Evolutionary conservation across 1,139 yeast species (phyloP), one percentile per base, ranked within the genome.

Genomic region (Magnusiomyces tetraspermus): DNA sequence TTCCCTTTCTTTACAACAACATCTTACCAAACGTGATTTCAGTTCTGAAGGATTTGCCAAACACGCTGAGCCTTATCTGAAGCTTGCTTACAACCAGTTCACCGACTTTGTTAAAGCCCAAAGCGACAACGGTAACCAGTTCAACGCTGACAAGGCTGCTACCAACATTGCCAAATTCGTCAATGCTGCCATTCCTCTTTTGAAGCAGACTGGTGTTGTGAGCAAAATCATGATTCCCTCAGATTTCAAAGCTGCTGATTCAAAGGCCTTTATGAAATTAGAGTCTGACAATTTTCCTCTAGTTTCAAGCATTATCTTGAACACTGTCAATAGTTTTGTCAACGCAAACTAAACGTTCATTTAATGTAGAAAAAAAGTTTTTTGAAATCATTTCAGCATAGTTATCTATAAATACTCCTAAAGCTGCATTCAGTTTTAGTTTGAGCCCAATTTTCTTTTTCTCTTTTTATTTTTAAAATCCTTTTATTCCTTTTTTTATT

Each of bases 81-180:
- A 45, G 24, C 24, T 31, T 21, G 37, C 48, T 4, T 33, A 45
- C 26, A 23, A 21, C 2, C 40, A 45, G 24, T 45, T 45, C 48
- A n/a, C 28, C 31, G 48, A 45, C 17, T 45, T 19, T 30, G 48
- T 45, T 8, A 45, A 45, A 11, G 31, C 48, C 2, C 37, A 45
- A 11, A 31, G 28, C 17, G 38, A 19, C 22, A 23, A 30, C 11
- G 48, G 48, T 11, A 28, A n/a, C n/a, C 17, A 31, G 38, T 45
- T 45, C 17, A 19, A 45, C 17, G 26, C 24, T 2, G 48, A 45
- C 5, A 30, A 17, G 22, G 48, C 48, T 19, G 15, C 48, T 17
- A 28, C 38, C 1, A 31, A 17, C 24, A 31, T 45, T 45, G 40
- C 48, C 2, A 21, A 45, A 5, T 45, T 45, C 31, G 40, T 24